Conservation (phyloP, 306 rosid species). For the Lupinus albus region DNA sequence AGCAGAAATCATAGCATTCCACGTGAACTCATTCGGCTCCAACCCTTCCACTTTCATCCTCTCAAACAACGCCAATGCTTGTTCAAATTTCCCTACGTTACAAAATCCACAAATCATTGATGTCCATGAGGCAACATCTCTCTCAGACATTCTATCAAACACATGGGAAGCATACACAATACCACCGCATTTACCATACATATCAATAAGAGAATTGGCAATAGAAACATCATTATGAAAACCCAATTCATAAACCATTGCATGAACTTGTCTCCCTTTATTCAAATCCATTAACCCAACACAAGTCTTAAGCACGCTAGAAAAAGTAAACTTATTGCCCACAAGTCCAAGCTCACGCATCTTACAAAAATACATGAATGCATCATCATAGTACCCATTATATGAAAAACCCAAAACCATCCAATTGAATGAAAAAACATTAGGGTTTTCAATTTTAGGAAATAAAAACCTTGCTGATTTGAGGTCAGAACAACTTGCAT, state of each 20-base stretch:
- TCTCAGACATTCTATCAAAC: conserved; percentile 57
- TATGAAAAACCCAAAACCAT: conserved; percentile 54
- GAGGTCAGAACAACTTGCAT: conserved; percentile 59
- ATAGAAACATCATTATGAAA: conserved; percentile 45
- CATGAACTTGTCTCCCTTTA: conserved; percentile 67
- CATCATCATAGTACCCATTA: conserved; percentile 54
- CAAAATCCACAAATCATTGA: conserved; percentile 63
- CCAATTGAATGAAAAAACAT: conserved; percentile 73
- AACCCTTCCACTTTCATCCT: conserved; percentile 1
- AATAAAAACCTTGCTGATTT: conserved; percentile 49
- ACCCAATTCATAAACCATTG: conserved; percentile 51
- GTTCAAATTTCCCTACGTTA: conserved; percentile 44
- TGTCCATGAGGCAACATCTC: conserved; percentile 75
- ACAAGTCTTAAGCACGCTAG: conserved; percentile 58
- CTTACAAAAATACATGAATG: conserved; percentile 48
- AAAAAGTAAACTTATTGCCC: conserved; percentile 58
- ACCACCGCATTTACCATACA: no score
- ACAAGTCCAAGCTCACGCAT: conserved; percentile 49
- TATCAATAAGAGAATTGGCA: conserved; percentile 58
- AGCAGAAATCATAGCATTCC: no score
- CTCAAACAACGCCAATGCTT: conserved; percentile 55
- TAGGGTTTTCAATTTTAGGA: conserved; percentile 43
- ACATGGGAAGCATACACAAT: conserved; percentile 23
- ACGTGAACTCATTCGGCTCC: no score
- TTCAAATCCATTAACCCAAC: conserved; percentile 65